Conservation (phyloP, 495 filamentous ascomycete genomes). For the Neurospora sp. region DNA sequence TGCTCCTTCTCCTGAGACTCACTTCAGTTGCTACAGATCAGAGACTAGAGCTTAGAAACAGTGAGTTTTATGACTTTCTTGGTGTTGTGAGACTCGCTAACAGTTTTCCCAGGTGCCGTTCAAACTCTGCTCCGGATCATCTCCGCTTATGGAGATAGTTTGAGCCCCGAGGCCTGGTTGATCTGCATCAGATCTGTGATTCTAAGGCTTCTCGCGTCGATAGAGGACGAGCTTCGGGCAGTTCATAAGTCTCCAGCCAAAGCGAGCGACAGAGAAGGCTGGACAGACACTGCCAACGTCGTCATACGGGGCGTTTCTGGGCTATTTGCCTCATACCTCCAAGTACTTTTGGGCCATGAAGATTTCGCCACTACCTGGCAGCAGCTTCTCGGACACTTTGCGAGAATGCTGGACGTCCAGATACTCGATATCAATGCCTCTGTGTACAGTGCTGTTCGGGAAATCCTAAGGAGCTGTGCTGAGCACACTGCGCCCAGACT, state of each 20-base stretch:
- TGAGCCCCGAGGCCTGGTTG: constrained; percentile 71
- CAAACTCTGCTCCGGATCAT: constrained; percentile 88
- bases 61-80: constrained; percentile 27
- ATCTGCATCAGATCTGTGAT: constrained; percentile 72
- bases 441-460: constrained; percentile 55
- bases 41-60: constrained; percentile 80
- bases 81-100: constrained; percentile 8
- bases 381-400: constrained; percentile 57
- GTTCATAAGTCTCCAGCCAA: constrained; percentile 18
- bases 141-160: constrained; percentile 75
- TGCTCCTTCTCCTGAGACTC: constrained; percentile 70
- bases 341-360: constrained; percentile 44
- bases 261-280: constrained; percentile 39
- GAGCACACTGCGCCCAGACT: constrained; percentile 39
- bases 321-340: constrained; percentile 59
- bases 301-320: constrained; percentile 60
- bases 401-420: constrained; percentile 46
- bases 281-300: constrained; percentile 70
- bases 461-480: constrained; percentile 50
- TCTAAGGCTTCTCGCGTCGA: constrained; percentile 57
- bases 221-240: constrained; percentile 36
- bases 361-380: constrained; percentile 57
- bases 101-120: constrained; percentile 46
- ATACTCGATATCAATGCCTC: constrained; percentile 62
- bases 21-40: constrained; percentile 67